Percentiles rank a stretch among this genome's conserved stretches.
phyloP scores from a whole-genome alignment of 2,329 filamentous ascomycete genomes.

The Emmonsiellopsis sp. region DNA sequence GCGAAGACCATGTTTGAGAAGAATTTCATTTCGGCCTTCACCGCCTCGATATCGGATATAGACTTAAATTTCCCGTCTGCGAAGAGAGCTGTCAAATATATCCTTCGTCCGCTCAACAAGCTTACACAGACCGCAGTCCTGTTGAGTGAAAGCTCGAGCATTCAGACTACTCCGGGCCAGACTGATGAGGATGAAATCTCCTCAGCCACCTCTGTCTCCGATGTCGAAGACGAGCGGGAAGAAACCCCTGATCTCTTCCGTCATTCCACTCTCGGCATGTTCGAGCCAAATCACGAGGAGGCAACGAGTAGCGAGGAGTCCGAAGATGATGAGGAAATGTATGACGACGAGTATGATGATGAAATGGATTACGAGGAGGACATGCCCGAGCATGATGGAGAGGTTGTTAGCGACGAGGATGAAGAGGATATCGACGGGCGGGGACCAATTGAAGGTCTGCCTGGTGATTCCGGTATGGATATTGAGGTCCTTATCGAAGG shows the following conservation, averaged over 20 bases:
- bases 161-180: conserved; percentile 57
- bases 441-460: conserved; percentile 59
- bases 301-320: conserved; percentile 66
- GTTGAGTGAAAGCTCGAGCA: conserved; percentile 71
- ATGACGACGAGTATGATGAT: conserved; percentile 76
- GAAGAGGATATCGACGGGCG: conserved; percentile 72
- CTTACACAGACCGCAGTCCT: conserved; percentile 80
- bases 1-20: conserved; percentile 98
- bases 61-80: conserved; percentile 90
- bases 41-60: conserved; percentile 85
- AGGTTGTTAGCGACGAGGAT: conserved; percentile 83
- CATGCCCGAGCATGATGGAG: conserved; percentile 66
- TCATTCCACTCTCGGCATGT: conserved; percentile 90
- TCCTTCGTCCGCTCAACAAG: conserved; percentile 78
- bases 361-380: conserved; percentile 93
- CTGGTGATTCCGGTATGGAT: conserved; percentile 54
- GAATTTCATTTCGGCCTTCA: conserved; percentile 81
- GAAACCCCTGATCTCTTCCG: conserved; percentile 96
- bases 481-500: conserved; percentile 86
- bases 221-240: conserved; percentile 75
- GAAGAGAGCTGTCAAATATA: conserved; percentile 92
- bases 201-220: conserved; percentile 80
- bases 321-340: conserved; percentile 81
- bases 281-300: conserved; percentile 72
- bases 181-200: conserved; percentile 80